Percentiles rank a stretch among this genome's conserved stretches.
Evolutionary conservation across 2,329 filamentous ascomycete species (phyloP).

Genomic region (Decorospora gaudefroyi): DNA sequence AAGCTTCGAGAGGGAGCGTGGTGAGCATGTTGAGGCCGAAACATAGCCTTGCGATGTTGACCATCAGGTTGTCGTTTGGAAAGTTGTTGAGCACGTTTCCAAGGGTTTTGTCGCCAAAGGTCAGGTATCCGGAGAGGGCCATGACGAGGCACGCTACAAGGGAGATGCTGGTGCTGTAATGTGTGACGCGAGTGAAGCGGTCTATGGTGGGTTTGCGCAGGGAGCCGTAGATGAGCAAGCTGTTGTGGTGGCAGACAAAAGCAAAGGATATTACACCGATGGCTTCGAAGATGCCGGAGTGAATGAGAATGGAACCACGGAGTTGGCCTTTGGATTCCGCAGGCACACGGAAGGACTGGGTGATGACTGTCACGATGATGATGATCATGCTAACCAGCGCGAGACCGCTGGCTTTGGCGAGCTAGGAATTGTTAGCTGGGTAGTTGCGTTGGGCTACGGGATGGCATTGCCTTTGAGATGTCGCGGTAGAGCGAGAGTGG

Average conservation of each 20-base stretch:
- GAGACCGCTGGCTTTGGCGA: constrained; percentile 93
- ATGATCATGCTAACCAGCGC: constrained; percentile 91
- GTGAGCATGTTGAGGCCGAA: constrained; percentile 99
- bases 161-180: constrained; percentile 88
- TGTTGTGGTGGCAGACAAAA: constrained; percentile 88
- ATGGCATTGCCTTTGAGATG: constrained; percentile 73
- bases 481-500: constrained; percentile 93
- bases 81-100: constrained; percentile 99
- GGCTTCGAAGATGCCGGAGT: constrained; percentile 88
- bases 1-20: constrained; percentile 92
- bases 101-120: constrained; percentile 86
- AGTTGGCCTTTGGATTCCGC: constrained; percentile 72
- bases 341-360: constrained; percentile 78
- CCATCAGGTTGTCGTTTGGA: constrained; percentile 83
- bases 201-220: constrained; percentile 92
- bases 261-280: constrained; percentile 97
- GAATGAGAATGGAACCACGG: constrained; percentile 72
- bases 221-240: constrained; percentile 94
- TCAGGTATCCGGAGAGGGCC: constrained; percentile 87
- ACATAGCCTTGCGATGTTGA: constrained; percentile 91
- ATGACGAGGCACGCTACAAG: constrained; percentile 89
- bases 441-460: constrained; percentile 13
- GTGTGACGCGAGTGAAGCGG: constrained; percentile 89
- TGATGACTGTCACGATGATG: constrained; percentile 85
- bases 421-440: constrained; percentile 57